Conservation (phyloP, 768 basidiomycete species). For the Clathrus columnatus region DNA sequence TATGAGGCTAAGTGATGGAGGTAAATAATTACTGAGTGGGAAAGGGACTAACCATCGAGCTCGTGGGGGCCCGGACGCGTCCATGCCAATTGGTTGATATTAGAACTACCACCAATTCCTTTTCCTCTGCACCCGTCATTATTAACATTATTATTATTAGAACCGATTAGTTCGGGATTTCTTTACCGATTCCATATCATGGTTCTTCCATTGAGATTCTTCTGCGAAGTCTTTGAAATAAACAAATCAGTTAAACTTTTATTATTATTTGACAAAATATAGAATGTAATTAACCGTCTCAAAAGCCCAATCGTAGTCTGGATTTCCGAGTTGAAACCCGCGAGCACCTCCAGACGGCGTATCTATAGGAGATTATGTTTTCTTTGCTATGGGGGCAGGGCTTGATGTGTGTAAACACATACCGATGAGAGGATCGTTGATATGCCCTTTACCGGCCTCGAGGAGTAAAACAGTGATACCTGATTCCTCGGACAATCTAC, state of each 20-base stretch:
- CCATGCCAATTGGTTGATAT: conserved; percentile 27
- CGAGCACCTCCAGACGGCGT: neutral
- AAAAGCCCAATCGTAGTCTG: neutral
- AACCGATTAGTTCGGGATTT: too few species aligned
- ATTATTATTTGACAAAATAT: neutral
- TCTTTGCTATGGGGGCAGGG: too few species aligned
- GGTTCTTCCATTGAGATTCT: neutral
- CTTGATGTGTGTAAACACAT: neutral
- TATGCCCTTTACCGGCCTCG: conserved; percentile 17
- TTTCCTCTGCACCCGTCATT: conserved; percentile 21
- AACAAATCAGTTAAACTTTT: neutral
- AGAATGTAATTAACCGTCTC: neutral
- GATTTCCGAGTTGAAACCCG: neutral
- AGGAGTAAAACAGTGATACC: conserved; percentile 26
- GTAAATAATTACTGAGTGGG: neutral
- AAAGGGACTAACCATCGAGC: neutral
- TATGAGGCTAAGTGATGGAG: conserved; percentile 19
- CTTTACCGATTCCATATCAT: neutral
- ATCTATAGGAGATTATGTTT: neutral
- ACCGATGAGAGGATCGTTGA: conserved; percentile 12
- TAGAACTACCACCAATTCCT: conserved; percentile 33
- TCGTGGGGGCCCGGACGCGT: neutral
- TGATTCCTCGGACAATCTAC: conserved; percentile 26
- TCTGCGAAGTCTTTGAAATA: neutral
- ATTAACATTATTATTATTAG: too few species aligned